Conservation (phyloP, 345 rosid species). For the Gossypium raimondii region DNA sequence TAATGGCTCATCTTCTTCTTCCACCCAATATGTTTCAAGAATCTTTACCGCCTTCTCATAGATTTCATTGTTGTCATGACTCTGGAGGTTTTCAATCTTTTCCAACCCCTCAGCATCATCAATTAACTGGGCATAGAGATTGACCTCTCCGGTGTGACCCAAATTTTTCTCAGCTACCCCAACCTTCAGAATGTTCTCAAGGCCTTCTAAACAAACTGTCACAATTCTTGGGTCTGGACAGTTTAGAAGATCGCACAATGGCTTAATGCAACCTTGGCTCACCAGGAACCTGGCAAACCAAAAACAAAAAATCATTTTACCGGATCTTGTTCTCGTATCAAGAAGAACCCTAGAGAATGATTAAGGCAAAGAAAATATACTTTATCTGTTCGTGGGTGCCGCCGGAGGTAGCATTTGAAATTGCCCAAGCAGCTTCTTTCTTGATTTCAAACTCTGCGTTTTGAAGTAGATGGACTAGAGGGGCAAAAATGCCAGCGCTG, state of each 20-base stretch:
- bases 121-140: constrained; percentile 51
- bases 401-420: constrained; percentile 81
- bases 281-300: constrained; percentile 46
- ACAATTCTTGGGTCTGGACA: constrained; percentile 76
- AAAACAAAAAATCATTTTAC: neutral
- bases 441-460: constrained; percentile 76
- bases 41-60: constrained; percentile 72
- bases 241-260: constrained; percentile 67
- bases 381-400: constrained; percentile 70
- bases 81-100: constrained; percentile 72
- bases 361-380: constrained; percentile 28
- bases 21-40: constrained; percentile 69
- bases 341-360: neutral
- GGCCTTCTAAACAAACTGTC: constrained; percentile 68
- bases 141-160: constrained; percentile 47
- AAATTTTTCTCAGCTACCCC: constrained; percentile 66
- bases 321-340: neutral
- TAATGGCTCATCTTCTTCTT: constrained; percentile 55
- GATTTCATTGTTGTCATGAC: constrained; percentile 67
- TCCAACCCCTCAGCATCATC: constrained; percentile 81
- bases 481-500: constrained; percentile 49
- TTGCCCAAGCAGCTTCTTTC: constrained; percentile 85
- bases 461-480: constrained; percentile 54
- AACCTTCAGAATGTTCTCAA: constrained; percentile 68
- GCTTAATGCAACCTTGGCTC: constrained; percentile 65